These are phyloP conservation scores for Cyclaneusma minus DNA, from an alignment of 2,329 filamentous ascomycete species.

Conservation along the genomic window DNA sequence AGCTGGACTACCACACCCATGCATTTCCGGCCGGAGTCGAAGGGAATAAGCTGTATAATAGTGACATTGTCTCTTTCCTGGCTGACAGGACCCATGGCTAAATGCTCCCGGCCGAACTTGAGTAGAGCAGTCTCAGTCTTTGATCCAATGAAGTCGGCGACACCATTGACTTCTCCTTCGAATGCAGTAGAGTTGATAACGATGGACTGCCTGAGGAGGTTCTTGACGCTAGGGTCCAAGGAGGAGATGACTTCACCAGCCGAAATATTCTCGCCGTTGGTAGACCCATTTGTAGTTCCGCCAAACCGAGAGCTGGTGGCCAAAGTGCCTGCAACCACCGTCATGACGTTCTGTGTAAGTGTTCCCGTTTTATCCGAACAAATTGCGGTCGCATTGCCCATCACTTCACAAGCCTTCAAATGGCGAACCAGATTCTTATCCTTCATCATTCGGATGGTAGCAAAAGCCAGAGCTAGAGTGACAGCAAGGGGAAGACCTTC, in stretches of 20 bases:
- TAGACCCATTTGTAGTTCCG: conserved; percentile 17
- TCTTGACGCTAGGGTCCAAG: conserved; percentile 12
- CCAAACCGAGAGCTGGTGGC: conserved; percentile 42
- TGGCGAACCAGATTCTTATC: conserved; percentile 58
- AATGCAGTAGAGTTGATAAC: conserved; percentile 56
- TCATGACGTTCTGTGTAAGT: conserved; percentile 62
- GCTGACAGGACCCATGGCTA: conserved; percentile 45
- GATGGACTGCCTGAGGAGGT: conserved; percentile 45
- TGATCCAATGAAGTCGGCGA: conserved; percentile 50
- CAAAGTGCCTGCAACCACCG: conserved; percentile 56
- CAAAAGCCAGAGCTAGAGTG: conserved; percentile 51
- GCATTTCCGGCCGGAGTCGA: conserved; percentile 38
- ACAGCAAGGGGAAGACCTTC: conserved; percentile 53
- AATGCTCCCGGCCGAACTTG: conserved; percentile 48
- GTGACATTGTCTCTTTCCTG: conserved; percentile 47
- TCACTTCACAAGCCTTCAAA: conserved; percentile 52
- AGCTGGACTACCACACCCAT: conserved; percentile 50
- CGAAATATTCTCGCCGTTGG: conserved; percentile 12
- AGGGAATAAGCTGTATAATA: conserved; percentile 33
- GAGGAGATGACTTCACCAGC: conserved; percentile 16
- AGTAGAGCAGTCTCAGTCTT: conserved; percentile 66
- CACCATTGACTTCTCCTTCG: conserved; percentile 45
- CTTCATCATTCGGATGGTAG: conserved; percentile 51
- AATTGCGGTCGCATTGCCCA: conserved; percentile 59
- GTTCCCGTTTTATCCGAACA: conserved; percentile 72